Conservation (phyloP, 2,329 filamentous ascomycete species). For the Phialophora chinensis region DNA sequence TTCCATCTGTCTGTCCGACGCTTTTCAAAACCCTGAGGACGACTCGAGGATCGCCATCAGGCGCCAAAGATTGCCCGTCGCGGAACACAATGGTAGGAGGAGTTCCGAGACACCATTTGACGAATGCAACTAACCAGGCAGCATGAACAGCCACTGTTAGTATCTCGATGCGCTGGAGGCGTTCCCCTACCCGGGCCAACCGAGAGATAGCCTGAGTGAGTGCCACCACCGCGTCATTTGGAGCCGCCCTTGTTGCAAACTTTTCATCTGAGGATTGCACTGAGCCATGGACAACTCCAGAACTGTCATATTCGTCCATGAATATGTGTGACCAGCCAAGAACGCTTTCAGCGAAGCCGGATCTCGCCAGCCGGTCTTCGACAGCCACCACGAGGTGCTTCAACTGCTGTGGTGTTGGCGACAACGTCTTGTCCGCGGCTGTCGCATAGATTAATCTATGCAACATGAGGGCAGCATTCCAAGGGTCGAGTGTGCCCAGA, state of each 20-base stretch:
- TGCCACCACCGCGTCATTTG: constrained; percentile 1
- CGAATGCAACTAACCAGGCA: constrained; percentile 2
- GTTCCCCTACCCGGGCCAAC: constrained; percentile 6
- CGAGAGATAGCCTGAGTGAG: constrained; percentile 1
- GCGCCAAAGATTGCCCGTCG: background rate
- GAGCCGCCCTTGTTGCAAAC: background rate
- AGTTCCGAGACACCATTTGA: constrained; percentile 5
- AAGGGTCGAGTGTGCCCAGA: background rate
- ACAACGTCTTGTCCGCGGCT: constrained; percentile 2
- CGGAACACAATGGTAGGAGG: constrained; percentile 5
- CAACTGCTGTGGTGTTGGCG: background rate
- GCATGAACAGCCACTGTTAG: background rate
- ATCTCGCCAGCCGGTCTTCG: background rate
- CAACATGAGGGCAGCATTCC: constrained; percentile 10
- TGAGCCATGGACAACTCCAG: background rate
- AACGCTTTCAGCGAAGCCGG: constrained; percentile 7
- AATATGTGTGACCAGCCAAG: constrained; percentile 6
- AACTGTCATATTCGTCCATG: background rate
- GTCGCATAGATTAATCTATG: background rate
- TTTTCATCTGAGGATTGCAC: background rate
- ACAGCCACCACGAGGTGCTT: constrained; percentile 1
- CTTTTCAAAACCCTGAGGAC: background rate
- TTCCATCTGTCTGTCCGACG: background rate
- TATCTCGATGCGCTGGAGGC: background rate
- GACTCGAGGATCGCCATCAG: background rate